Conservation (phyloP, 805 yeast species). For the Saccharomyces cerevisiae region DNA sequence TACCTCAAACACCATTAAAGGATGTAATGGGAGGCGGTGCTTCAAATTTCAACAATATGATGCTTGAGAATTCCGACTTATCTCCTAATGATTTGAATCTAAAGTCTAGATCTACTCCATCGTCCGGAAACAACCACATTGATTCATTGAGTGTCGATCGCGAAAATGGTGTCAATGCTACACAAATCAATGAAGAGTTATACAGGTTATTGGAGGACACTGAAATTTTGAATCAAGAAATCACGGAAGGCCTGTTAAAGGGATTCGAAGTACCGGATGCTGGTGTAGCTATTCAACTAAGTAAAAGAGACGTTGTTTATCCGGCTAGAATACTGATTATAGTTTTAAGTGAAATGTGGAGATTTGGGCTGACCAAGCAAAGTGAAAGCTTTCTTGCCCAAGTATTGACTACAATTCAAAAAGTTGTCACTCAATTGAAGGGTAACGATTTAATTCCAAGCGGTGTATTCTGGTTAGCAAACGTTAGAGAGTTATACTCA, state of each 20-base stretch:
- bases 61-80: neutral
- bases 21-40: constrained; percentile 28
- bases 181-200: constrained; percentile 66
- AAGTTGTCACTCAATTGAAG: constrained; percentile 64
- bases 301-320: constrained; percentile 85
- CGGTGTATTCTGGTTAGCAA: constrained; percentile 96
- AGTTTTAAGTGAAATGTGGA: constrained; percentile 94
- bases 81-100: neutral
- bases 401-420: constrained; percentile 79
- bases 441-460: constrained; percentile 84
- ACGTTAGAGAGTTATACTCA: constrained; percentile 89
- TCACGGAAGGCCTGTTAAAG: constrained; percentile 76
- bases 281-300: constrained; percentile 72
- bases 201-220: constrained; percentile 66
- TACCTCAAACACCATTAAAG: constrained; percentile 30
- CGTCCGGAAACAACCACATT: constrained; percentile 2
- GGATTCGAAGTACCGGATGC: constrained; percentile 81
- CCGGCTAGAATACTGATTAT: constrained; percentile 93
- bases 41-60: constrained; percentile 4
- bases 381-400: constrained; percentile 86
- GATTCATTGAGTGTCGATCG: constrained; percentile 15
- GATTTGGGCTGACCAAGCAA: constrained; percentile 86
- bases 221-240: constrained; percentile 66
- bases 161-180: constrained; percentile 33
- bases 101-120: neutral